phyloP scores from a whole-genome alignment of 495 filamentous ascomycete genomes.

The Pyrenula aspistea region DNA sequence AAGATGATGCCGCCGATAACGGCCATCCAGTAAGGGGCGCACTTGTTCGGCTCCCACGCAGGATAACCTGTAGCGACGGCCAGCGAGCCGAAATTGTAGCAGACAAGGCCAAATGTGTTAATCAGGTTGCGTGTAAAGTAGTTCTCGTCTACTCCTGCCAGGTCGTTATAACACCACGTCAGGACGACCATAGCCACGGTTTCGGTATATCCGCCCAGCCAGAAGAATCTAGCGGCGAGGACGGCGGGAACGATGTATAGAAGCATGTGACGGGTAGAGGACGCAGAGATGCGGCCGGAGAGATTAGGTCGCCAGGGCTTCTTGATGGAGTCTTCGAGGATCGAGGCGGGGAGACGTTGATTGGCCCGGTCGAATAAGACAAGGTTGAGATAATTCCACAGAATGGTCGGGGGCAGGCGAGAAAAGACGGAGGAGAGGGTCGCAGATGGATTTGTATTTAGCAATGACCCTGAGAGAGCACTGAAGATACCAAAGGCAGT shows the following conservation, averaged over 20 bases:
- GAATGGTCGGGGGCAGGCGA: conserved; percentile 9
- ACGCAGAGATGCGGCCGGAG: conserved; percentile 19
- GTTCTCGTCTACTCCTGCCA: conserved; percentile 31
- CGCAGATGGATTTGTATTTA: background rate
- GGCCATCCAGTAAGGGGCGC: conserved; percentile 21
- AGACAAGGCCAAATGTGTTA: conserved; percentile 26
- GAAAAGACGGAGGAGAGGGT: conserved; percentile 1
- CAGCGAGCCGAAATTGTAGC: conserved; percentile 20
- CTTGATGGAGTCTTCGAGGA: conserved; percentile 34
- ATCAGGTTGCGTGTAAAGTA: conserved; percentile 27
- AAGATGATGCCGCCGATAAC: conserved; percentile 24
- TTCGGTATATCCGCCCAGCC: conserved; percentile 23
- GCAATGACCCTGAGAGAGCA: conserved; percentile 14
- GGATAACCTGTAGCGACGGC: conserved; percentile 5
- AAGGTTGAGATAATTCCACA: conserved; percentile 22
- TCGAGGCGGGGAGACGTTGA: conserved; percentile 13
- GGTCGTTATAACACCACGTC: conserved; percentile 43
- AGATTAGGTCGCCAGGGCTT: conserved; percentile 49
- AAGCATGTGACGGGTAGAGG: conserved; percentile 22
- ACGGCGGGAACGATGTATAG: conserved; percentile 22
- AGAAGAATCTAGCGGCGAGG: conserved; percentile 15
- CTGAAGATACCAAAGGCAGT: conserved; percentile 23
- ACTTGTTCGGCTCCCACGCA: conserved; percentile 3
- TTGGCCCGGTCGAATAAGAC: conserved; percentile 22
- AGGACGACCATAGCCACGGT: conserved; percentile 22